phyloP scores from a whole-genome alignment of 1,284 basidiomycete genomes.

The Clitocybe nebularis region DNA sequence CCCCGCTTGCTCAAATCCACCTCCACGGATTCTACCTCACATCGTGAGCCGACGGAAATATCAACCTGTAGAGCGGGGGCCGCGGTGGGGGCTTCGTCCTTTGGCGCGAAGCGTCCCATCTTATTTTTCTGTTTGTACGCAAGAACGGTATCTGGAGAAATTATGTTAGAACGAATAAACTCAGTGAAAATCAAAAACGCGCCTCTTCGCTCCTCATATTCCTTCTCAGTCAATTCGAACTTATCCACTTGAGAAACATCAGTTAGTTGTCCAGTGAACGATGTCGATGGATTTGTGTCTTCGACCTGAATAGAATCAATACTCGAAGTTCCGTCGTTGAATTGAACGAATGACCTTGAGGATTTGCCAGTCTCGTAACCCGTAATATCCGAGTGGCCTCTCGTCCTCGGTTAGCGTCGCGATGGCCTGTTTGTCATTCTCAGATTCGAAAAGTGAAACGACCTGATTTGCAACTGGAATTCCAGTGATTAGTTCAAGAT shows the following conservation, averaged over 20 bases:
- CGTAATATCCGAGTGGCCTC: constrained; percentile 71
- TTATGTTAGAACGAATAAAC: constrained; percentile 5
- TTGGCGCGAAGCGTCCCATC: constrained; percentile 83
- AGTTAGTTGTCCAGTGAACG: constrained; percentile 76
- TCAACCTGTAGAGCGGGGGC: constrained; percentile 30
- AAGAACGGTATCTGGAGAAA: constrained; percentile 74
- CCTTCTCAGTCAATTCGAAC: constrained; percentile 83
- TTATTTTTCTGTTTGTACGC: constrained; percentile 88
- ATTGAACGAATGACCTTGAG: constrained; percentile 51
- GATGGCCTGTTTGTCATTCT: constrained; percentile 49
- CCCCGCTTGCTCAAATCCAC: constrained; percentile 74
- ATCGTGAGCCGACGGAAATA: constrained; percentile 70
- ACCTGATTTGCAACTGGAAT: constrained; percentile 72
- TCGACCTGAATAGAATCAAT: constrained; percentile 49
- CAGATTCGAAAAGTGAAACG: constrained; percentile 62
- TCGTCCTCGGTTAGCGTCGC: constrained; percentile 62
- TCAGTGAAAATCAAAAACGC: constrained; percentile 11
- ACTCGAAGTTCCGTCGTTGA: constrained; percentile 3
- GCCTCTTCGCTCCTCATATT: constrained; percentile 82
- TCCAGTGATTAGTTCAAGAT: constrained; percentile 89
- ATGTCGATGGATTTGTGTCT: constrained; percentile 71
- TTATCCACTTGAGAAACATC: constrained; percentile 89
- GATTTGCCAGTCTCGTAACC: constrained; percentile 64
- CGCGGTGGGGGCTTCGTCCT: constrained; percentile 25
- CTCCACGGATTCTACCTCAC: constrained; percentile 73